Base-by-base conservation (phyloP, 345 rosid species). In the Lenwebbia sp. region DNA sequence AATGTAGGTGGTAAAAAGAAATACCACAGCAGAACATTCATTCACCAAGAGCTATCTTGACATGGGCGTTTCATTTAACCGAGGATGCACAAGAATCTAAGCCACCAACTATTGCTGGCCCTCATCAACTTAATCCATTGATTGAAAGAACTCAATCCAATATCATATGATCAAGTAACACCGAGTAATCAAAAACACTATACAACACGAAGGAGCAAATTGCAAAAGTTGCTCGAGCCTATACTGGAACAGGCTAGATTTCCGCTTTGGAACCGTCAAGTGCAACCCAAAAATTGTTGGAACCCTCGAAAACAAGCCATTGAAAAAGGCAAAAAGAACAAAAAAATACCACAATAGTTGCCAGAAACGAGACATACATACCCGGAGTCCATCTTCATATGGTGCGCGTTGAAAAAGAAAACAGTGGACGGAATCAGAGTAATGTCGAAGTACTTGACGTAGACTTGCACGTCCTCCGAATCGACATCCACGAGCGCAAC, bases 341-440 rank as follows among this genome's bases (percentile, higher is more conserved):
- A 5, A 6, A 58, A 15, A 0, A 60, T 33, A 13, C 75, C 4
- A 17, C 26, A 4, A 44, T 19, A 37, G 26, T 37, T 37, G 13
- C 26, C 14, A 41, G 47, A 70, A 37, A 70, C 13, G 7, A 10
- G 81, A 37, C 47, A 70, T 9, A 5, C 10, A 9, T 88, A 96
- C 99, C 98, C 98, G 84, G 95, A 95, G 91, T 97, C 99, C 94
- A 97, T 90, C 91, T 97, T 97, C 96, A 97, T 96, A 44, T 97
- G 98, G 86, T 95, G 96, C 3, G 98, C 96, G 83, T 97, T 97
- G 93, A 97, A 95, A 94, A 97, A 97, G 93, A 96, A 97, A 47
- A 96, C 62, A 0, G 98, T 93, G 5, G 98, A 95, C 6, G 99
- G 99, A 30, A 91, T 75, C 65, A 94, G 88, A 8, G 93, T 89